Evolutionary conservation across 306 rosid genomes (phyloP).

Genomic region (Rosa chinensis): DNA sequence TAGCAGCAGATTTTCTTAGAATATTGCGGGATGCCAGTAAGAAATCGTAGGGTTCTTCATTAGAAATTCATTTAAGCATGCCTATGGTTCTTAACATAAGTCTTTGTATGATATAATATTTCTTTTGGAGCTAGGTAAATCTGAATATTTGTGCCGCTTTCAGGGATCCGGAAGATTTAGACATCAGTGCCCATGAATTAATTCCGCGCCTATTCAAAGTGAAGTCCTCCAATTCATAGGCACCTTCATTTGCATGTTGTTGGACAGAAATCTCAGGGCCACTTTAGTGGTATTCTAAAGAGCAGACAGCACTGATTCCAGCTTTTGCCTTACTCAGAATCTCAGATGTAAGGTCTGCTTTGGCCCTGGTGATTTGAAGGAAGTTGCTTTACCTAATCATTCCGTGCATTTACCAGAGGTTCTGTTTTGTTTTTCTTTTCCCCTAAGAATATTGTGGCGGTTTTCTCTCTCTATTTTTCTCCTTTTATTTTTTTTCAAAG

Average conservation of each 20-base stretch:
- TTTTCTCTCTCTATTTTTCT: not conserved
- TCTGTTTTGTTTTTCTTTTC: not conserved
- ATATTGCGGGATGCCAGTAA: not conserved
- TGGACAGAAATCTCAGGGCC: constrained; percentile 19
- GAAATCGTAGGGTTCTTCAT: not conserved
- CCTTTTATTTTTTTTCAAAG: not conserved
- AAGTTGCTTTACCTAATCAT: constrained; percentile 33
- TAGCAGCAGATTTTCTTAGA: not conserved
- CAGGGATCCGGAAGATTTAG: constrained; percentile 90
- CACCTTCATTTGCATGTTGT: constrained; percentile 20
- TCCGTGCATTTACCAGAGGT: constrained; percentile 18
- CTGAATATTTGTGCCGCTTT: constrained; percentile 23
- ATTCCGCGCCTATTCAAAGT: constrained; percentile 72
- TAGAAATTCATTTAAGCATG: not conserved
- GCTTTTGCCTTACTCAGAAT: constrained; percentile 24
- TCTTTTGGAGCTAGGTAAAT: constrained; percentile 5
- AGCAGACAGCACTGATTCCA: constrained; percentile 11
- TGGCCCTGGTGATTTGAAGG: constrained; percentile 27
- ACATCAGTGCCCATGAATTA: constrained; percentile 76
- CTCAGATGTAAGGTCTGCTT: constrained; percentile 18
- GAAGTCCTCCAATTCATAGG: constrained; percentile 36
- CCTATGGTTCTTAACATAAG: not conserved
- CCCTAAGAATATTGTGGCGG: not conserved
- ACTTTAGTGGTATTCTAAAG: constrained; percentile 21
- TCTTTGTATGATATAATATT: not conserved